phyloP scores from a whole-genome alignment of 2,329 filamentous ascomycete genomes.

The Aplosporella prunicola region DNA sequence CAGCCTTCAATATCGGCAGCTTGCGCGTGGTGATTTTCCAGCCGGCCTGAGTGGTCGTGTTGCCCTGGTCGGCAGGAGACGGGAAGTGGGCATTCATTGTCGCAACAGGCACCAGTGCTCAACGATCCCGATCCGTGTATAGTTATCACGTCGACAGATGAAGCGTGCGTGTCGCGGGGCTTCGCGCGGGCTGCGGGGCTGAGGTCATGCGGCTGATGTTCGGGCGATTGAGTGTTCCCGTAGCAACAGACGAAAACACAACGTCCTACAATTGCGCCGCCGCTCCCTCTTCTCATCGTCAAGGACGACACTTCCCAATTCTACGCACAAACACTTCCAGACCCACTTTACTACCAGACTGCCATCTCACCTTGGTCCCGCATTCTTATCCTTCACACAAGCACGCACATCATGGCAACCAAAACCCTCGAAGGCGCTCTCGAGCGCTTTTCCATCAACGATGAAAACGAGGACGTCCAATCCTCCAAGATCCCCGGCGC shows the following conservation, averaged over 20 bases:
- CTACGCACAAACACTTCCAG: constrained; percentile 1
- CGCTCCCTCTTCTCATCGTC: constrained; percentile 1
- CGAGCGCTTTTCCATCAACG: constrained; percentile 79
- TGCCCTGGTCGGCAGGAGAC: constrained; percentile 18
- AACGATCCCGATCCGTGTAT: not conserved
- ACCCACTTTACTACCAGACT: not conserved
- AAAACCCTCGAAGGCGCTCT: constrained; percentile 77
- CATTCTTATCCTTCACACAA: constrained; percentile 11
- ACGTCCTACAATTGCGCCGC: not conserved
- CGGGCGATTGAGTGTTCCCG: constrained; percentile 4
- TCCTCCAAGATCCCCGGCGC: constrained; percentile 40
- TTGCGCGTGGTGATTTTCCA: constrained; percentile 78
- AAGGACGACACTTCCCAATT: constrained; percentile 9
- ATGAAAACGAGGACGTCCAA: constrained; percentile 63
- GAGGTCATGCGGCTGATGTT: constrained; percentile 8
- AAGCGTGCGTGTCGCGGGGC: not conserved
- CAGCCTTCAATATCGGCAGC: constrained; percentile 87
- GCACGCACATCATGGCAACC: constrained; percentile 56
- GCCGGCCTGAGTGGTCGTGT: constrained; percentile 32
- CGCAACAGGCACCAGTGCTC: too few species aligned
- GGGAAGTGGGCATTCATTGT: constrained; percentile 5
- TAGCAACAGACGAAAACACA: constrained; percentile 10
- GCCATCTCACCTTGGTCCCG: not conserved
- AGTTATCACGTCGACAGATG: not conserved
- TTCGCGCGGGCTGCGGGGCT: not conserved